Conservation (phyloP, 768 basidiomycete genomes). For the Tremella yokohamensis region DNA sequence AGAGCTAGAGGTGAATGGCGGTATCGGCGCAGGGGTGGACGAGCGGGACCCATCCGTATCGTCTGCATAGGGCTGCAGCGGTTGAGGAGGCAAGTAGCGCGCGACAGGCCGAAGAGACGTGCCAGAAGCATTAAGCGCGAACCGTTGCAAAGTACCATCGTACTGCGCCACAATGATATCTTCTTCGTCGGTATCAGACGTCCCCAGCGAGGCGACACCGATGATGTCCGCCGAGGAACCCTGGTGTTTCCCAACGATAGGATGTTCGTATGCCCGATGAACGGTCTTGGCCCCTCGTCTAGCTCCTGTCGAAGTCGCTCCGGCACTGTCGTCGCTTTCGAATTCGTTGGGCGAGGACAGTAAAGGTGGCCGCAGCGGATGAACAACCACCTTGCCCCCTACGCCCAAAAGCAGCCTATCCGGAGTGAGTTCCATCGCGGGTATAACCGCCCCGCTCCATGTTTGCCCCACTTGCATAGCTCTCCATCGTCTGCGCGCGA, state of each 20-base stretch:
- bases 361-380: slow-evolving; percentile 21
- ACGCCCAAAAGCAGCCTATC: slow-evolving; percentile 28
- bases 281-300: slow-evolving; percentile 16
- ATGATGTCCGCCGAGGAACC: slow-evolving; percentile 38
- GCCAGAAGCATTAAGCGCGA: neutral
- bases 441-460: slow-evolving; percentile 35
- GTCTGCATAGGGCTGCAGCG: neutral
- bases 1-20: neutral
- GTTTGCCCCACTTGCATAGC: slow-evolving; percentile 36
- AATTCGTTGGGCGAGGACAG: neutral
- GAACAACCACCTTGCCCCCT: slow-evolving; percentile 28
- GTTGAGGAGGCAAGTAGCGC: slow-evolving; percentile 17
- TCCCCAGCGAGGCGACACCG: slow-evolving; percentile 17
- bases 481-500: slow-evolving; percentile 22
- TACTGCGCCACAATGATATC: slow-evolving; percentile 35
- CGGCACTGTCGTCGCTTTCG: neutral
- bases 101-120: slow-evolving; percentile 20
- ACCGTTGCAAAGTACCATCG: slow-evolving; percentile 34
- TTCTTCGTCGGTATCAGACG: slow-evolving; percentile 2
- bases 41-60: neutral
- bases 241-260: slow-evolving; percentile 12
- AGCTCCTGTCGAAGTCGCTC: neutral
- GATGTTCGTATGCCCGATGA: slow-evolving; percentile 22
- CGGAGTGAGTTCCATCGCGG: slow-evolving; percentile 24
- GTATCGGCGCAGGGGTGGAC: slow-evolving; percentile 8